A percentile compares a stretch with the other conserved stretches of the same genome.
These are phyloP conservation scores for Firmiana major DNA, from an alignment of 345 rosid species.

Conservation along the genomic window DNA sequence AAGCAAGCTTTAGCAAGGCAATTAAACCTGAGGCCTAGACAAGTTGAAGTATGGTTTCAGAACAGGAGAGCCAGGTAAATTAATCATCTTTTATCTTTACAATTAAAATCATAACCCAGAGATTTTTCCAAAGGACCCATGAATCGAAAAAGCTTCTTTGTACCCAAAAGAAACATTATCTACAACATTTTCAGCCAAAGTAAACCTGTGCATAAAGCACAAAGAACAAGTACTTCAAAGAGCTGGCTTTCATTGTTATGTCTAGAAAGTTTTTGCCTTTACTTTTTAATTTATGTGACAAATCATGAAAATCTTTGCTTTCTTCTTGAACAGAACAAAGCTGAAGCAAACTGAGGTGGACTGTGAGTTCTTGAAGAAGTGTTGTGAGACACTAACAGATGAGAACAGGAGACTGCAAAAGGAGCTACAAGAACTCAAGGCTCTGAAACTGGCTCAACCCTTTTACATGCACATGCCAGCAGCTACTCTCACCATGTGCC, in stretches of 20 bases:
- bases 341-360: conserved; percentile 99
- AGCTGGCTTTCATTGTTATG: not conserved
- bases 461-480: conserved; percentile 81
- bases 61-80: conserved; percentile 94
- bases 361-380: conserved; percentile 83
- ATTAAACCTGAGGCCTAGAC: conserved; percentile 83
- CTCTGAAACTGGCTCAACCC: conserved; percentile 51
- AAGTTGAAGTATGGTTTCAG: conserved; percentile 99
- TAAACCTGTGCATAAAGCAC: conserved; percentile 15
- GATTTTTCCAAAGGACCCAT: conserved; percentile 5
- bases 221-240: conserved; percentile 10
- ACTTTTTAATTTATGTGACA: not conserved
- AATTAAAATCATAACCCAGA: not conserved
- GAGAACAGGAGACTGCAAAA: conserved; percentile 94
- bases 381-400: conserved; percentile 83
- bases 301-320: not conserved
- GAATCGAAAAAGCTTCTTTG: not conserved
- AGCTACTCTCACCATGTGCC: conserved; percentile 72
- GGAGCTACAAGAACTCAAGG: conserved; percentile 78
- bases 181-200: conserved; percentile 4
- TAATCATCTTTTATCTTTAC: not conserved
- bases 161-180: not conserved
- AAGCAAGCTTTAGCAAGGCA: conserved; percentile 89
- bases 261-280: not conserved
- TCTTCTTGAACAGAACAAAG: conserved; percentile 59